Conservation (phyloP, 139 green algal species). For the Closterium sp. region DNA sequence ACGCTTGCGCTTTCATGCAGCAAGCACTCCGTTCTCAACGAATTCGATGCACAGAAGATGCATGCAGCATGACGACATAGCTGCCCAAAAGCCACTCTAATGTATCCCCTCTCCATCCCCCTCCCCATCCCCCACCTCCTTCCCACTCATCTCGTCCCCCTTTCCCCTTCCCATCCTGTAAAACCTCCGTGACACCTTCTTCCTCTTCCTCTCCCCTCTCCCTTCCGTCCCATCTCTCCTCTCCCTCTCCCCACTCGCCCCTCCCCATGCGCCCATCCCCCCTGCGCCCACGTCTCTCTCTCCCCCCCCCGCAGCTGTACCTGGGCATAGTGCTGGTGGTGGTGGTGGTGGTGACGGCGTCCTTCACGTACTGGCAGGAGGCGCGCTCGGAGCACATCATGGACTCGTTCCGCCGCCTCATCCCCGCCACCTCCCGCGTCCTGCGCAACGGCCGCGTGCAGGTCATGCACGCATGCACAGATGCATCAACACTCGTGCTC, state of each 20-base stretch:
- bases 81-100: too few species aligned
- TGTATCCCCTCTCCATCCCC: too few species aligned
- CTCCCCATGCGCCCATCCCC: not conserved
- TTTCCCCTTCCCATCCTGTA: not conserved
- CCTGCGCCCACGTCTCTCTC: not conserved
- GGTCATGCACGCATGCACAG: not conserved
- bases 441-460: slow-evolving; percentile 35
- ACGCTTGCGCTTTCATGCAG: too few species aligned
- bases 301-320: slow-evolving; percentile 58
- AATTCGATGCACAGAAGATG: too few species aligned
- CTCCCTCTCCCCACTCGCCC: not conserved
- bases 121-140: not conserved
- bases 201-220: not conserved
- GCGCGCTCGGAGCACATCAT: slow-evolving; percentile 70
- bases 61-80: too few species aligned
- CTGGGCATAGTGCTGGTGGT: slow-evolving; percentile 69
- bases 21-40: too few species aligned
- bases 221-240: not conserved
- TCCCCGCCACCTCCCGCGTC: slow-evolving; percentile 67
- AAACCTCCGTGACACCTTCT: not conserved
- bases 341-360: slow-evolving; percentile 62
- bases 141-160: not conserved
- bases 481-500: too few species aligned
- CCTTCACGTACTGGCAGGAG: slow-evolving; percentile 72
- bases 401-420: slow-evolving; percentile 72